Base-by-base conservation (phyloP, 2,329 filamentous ascomycete species). In the Alternaria conjuncta region DNA sequence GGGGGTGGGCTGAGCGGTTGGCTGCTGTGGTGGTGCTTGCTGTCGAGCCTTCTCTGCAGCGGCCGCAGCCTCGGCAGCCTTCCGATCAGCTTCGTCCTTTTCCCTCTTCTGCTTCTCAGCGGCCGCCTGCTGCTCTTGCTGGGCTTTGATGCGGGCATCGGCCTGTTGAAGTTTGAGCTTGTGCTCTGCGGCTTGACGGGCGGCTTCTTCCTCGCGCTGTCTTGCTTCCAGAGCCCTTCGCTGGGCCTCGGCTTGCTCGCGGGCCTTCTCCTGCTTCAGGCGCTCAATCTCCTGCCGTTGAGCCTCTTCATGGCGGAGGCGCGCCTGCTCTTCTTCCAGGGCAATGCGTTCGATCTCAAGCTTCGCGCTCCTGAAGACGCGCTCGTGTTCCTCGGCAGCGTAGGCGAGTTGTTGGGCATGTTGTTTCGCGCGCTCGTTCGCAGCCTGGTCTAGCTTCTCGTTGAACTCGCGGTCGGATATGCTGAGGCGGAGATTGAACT, bases 401-500 rank as follows among this genome's bases (percentile, higher is more conserved):
- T 86, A 86, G 49, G 86, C 87, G 15, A 95, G 85, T 13, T 90
- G 90, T 69, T 89, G 86, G 61, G 86, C 85, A 74, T 93, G 90
- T 59, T 83, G 84, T 54, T 86, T 82, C 73, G 90, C 89, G 32
- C 86, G 87, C 66, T 92, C 89, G 36, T 87, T 85, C 30, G 87
- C 84, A 55, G 88, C 86, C 44, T 83, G 83, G 62, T 93, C 89
- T 26, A 92, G 86, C 23, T 83, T 85, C 21, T 88, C 85, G 45
- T 88, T 83, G 63, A 87, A 87, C 9, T 80, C 74, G 3, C 77
- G 77, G 54, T 84, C 81, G 9, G 79, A 79, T 28, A 80, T 76
- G 56, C 81, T 76, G 56, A 80, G 75, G n/a, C 84, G 72, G 56
- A 80, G 72, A 57, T 78, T 79, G 67, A 84, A 81, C 30, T 85